phyloP scores from a whole-genome alignment of 805 yeast genomes.

The Myxozyma mucilagina region DNA sequence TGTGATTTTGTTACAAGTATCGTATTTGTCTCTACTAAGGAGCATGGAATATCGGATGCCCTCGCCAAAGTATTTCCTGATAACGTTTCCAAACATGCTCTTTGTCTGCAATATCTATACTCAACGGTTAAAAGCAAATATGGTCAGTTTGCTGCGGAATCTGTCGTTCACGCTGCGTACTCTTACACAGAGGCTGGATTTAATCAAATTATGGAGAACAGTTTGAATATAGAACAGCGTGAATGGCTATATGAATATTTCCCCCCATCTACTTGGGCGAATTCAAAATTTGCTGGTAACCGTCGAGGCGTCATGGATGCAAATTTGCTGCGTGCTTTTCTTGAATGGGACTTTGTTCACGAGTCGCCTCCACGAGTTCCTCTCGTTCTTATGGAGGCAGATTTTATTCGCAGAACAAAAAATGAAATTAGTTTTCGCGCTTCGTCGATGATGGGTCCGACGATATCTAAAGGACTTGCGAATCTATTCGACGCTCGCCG shows the following conservation, averaged over 20 bases:
- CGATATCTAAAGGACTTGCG: background rate
- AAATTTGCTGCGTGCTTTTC: conserved; percentile 1
- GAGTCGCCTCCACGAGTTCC: background rate
- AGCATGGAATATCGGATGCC: background rate
- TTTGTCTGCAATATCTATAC: conserved; percentile 16
- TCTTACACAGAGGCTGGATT: conserved; percentile 12
- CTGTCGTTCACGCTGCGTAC: conserved; percentile 12
- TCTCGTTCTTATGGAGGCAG: background rate
- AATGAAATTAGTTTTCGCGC: background rate
- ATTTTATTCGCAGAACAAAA: background rate
- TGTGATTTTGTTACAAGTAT: conserved; percentile 11
- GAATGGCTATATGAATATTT: conserved; percentile 9
- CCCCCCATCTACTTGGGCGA: conserved; percentile 22
- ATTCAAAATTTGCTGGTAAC: conserved; percentile 11
- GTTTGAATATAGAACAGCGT: conserved; percentile 3
- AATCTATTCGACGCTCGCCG: background rate
- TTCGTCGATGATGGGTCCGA: conserved; percentile 2
- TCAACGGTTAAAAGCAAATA: background rate
- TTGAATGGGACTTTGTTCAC: conserved; percentile 11
- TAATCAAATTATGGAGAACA: background rate
- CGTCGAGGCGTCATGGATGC: conserved; percentile 20
- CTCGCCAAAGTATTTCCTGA: conserved; percentile 17
- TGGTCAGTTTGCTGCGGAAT: conserved; percentile 5
- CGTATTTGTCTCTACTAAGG: conserved; percentile 16
- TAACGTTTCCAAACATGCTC: conserved; percentile 5